These are phyloP conservation scores for Quercus tomentella DNA, from an alignment of 331 rosid species.

Conservation along the genomic window DNA sequence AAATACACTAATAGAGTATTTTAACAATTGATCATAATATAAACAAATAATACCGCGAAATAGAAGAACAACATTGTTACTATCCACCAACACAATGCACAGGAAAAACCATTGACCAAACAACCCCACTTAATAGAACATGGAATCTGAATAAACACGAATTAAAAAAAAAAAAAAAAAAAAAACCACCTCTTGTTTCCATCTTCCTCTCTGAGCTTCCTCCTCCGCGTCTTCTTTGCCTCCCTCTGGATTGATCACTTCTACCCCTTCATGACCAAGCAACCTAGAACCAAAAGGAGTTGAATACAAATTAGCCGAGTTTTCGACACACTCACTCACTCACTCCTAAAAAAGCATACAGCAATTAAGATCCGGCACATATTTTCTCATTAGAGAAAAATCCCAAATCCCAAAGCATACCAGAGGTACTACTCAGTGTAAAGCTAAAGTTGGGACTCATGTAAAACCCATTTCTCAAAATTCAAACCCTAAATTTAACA, in stretches of 20 bases:
- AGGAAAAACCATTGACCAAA: background rate
- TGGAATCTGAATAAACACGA: background rate
- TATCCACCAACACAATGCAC: background rate
- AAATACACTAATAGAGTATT: background rate
- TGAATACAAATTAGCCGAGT: constrained; percentile 8
- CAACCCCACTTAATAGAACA: background rate
- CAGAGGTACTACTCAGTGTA: too few species aligned
- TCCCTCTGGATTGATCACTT: constrained; percentile 89
- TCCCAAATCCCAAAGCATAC: too few species aligned
- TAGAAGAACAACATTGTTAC: background rate
- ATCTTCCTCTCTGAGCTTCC: constrained; percentile 88
- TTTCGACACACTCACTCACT: background rate
- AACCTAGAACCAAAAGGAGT: constrained; percentile 36
- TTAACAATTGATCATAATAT: background rate
- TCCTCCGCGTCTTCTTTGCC: constrained; percentile 88
- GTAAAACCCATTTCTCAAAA: background rate
- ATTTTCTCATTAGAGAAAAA: background rate
- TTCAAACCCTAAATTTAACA: background rate
- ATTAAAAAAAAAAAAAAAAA: background rate
- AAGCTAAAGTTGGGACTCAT: background rate
- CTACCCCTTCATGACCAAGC: constrained; percentile 87
- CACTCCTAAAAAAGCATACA: constrained; percentile 1
- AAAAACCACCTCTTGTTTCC: constrained; percentile 74
- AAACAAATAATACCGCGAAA: background rate
- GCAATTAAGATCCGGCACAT: background rate